Base-by-base conservation (phyloP, 805 yeast species). In the Geotrichum ghanense region DNA sequence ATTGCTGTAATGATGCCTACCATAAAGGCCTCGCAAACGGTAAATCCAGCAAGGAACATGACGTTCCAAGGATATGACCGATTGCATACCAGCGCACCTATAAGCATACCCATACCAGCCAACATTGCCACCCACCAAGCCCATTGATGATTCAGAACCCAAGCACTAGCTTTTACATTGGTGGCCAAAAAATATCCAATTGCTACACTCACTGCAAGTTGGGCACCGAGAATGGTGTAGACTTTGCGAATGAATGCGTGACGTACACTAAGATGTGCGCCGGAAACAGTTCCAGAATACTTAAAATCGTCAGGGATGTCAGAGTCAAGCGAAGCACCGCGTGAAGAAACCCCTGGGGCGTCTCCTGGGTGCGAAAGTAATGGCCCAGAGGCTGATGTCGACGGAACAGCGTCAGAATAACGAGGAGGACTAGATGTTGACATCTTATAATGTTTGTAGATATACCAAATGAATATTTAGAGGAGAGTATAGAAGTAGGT, bases 221-320 rank as follows among this genome's bases (percentile, higher is more conserved):
- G 96, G 3, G 73, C 64, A 10, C 79, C 62, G 44, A 87, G 70
- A 42, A 88, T 70, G 3, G 86, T 68, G 63, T 86, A 88, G 6
- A 87, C 96, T 58, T 83, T 83, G 49, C 88, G 73, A 54, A 84
- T 68, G 56, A 87, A 87, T 61, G 79, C 72, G 53, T 81, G 83
- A 55, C 95, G 76, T 35, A 87, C 71, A 14, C 82, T 77, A 45
- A 84, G 66, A 49, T 82, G 84, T 64, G 95, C 85, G 25, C 83
- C 79, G 2, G 87, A 76, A 21, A 87, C 94, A 45, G 75, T 73
- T 4, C 83, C 82, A 27, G 83, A 76, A 63, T 81, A 85, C 61
- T 86, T 87, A 75, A 86, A 87, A 63, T 85, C 95, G 54, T 86
- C 69, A 3, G 68, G 67, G 43, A 64, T 48, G 48, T 60, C 48